Evolutionary conservation across 495 filamentous ascomycete species (phyloP).

Genomic region (Tetracladium marchalianum): DNA sequence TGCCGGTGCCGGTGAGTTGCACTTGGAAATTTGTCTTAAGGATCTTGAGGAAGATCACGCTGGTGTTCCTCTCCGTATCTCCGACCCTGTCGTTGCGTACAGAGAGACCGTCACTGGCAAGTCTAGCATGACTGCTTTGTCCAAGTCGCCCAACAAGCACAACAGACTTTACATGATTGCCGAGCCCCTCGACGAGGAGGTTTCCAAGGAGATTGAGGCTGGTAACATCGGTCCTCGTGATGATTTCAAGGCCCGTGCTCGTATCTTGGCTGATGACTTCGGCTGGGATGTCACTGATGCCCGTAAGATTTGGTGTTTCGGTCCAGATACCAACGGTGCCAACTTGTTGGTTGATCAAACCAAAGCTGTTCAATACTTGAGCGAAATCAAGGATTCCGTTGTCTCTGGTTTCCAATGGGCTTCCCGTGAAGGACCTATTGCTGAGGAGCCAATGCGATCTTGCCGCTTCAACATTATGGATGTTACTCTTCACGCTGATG

Average conservation of each 20-base stretch:
- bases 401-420: constrained; percentile 99
- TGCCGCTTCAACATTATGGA: constrained; percentile 98
- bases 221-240: constrained; percentile 94
- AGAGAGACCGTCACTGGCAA: constrained; percentile 80
- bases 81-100: constrained; percentile 94
- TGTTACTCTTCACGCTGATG: constrained; percentile 99
- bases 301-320: constrained; percentile 99
- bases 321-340: constrained; percentile 93
- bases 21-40: constrained; percentile 99
- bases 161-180: constrained; percentile 97
- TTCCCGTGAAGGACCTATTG: constrained; percentile 91
- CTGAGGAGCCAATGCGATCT: constrained; percentile 95
- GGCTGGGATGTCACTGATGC: constrained; percentile 99
- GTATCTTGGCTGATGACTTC: constrained; percentile 92
- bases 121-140: constrained; percentile 92
- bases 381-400: constrained; percentile 99
- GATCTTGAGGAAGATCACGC: constrained; percentile 99
- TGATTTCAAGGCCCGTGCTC: constrained; percentile 98
- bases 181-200: constrained; percentile 81
- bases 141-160: constrained; percentile 99
- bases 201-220: constrained; percentile 78
- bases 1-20: constrained; percentile 97
- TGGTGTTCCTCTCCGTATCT: constrained; percentile 91
- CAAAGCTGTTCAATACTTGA: constrained; percentile 99
- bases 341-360: constrained; percentile 99